Conservation (phyloP, 169 alveolate species). For the Besnoitia besnoiti region DNA sequence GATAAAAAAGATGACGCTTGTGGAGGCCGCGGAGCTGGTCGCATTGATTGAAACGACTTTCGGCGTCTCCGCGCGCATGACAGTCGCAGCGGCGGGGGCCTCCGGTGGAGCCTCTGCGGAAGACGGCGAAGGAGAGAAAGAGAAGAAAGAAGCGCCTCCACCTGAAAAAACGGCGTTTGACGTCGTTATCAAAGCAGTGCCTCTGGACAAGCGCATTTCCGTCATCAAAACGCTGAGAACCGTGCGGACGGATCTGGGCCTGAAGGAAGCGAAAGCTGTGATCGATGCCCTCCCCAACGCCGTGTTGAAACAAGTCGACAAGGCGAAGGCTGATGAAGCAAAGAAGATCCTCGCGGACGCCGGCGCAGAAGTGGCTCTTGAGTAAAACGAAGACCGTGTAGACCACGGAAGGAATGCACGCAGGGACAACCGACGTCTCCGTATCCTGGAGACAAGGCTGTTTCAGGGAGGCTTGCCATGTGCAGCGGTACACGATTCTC, state of each 20-base stretch:
- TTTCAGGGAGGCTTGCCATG: no score
- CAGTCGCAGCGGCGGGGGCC: conserved; percentile 25
- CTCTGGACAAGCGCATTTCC: conserved; percentile 50
- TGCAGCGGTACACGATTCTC: no score
- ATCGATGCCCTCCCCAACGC: conserved; percentile 61
- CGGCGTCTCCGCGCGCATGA: conserved; percentile 46
- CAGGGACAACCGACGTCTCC: no score
- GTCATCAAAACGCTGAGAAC: conserved; percentile 66
- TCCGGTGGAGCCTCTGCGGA: conserved; percentile 8
- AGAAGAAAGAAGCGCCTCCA: neutral
- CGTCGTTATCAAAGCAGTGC: conserved; percentile 58
- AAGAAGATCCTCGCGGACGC: conserved; percentile 56
- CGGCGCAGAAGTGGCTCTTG: conserved; percentile 61
- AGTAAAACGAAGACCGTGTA: conserved; percentile 6
- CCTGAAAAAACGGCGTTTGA: conserved; percentile 49
- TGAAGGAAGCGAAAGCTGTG: conserved; percentile 62
- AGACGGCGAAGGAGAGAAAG: neutral
- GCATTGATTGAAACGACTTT: conserved; percentile 37
- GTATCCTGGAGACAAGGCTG: no score
- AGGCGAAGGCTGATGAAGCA: conserved; percentile 56
- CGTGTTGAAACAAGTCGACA: conserved; percentile 27
- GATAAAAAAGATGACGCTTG: conserved; percentile 57
- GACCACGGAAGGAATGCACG: no score
- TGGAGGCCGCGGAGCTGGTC: conserved; percentile 58
- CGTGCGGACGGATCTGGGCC: conserved; percentile 51